A percentile compares a stretch with the other conserved stretches of the same genome.
Conservation (phyloP, 306 rosid genomes). For the Quillaja saponaria region DNA sequence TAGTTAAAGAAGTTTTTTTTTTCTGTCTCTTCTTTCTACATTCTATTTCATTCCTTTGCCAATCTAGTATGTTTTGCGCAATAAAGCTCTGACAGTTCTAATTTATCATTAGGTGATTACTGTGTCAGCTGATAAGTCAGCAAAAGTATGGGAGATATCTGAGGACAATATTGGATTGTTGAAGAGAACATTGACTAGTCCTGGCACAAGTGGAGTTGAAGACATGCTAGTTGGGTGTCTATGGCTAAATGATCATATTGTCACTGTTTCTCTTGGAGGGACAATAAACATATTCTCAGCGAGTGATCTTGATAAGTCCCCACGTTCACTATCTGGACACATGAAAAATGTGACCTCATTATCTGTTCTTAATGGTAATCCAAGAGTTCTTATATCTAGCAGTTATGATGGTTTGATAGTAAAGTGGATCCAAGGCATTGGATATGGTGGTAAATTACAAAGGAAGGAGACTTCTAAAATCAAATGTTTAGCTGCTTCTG, state of each 20-base stretch:
- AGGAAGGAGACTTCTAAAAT: slow-evolving; percentile 87
- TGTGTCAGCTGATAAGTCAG: slow-evolving; percentile 93
- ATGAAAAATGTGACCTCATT: slow-evolving; percentile 87
- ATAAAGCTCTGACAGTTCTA: slow-evolving; percentile 31
- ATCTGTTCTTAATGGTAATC: slow-evolving; percentile 66
- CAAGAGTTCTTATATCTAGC: slow-evolving; percentile 71
- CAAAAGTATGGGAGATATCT: slow-evolving; percentile 83
- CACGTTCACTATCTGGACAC: slow-evolving; percentile 73
- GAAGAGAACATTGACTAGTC: slow-evolving; percentile 67
- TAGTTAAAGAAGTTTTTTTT: slow-evolving; percentile 5
- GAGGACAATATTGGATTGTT: slow-evolving; percentile 78
- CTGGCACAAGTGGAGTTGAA: slow-evolving; percentile 85
- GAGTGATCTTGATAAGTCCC: slow-evolving; percentile 78
- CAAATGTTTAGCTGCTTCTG: slow-evolving; percentile 75
- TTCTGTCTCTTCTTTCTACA: not conserved
- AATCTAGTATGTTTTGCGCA: slow-evolving; percentile 5
- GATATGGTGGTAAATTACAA: slow-evolving; percentile 76
- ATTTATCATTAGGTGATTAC: slow-evolving; percentile 67
- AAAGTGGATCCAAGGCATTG: slow-evolving; percentile 89
- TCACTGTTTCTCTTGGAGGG: slow-evolving; percentile 92
- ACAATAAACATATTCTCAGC: slow-evolving; percentile 70
- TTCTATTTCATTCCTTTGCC: slow-evolving; percentile 3
- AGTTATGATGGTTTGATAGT: slow-evolving; percentile 92
- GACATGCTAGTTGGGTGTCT: slow-evolving; percentile 93
- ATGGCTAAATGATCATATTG: slow-evolving; percentile 82